Conservation (phyloP, 2,329 filamentous ascomycete genomes). For the Emydomyces testavorans region DNA sequence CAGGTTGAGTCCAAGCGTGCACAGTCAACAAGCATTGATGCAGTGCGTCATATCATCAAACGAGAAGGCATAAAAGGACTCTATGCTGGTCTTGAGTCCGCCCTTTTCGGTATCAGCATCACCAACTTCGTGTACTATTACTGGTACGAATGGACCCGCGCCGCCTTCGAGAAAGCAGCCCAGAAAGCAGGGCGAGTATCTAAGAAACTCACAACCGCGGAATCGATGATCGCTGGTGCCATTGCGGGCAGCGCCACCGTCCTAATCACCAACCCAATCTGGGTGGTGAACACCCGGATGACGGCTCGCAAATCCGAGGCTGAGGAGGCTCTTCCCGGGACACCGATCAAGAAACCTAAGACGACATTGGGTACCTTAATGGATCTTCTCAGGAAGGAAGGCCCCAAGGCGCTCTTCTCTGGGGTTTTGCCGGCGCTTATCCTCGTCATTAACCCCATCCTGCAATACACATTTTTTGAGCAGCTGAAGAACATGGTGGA, state of each 20-base stretch:
- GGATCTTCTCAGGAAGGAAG: slow-evolving; percentile 70
- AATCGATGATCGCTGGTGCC: slow-evolving; percentile 91
- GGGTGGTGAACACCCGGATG: slow-evolving; percentile 98
- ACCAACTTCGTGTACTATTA: slow-evolving; percentile 99
- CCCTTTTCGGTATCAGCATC: slow-evolving; percentile 91
- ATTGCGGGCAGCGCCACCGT: slow-evolving; percentile 90
- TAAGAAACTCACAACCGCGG: slow-evolving; percentile 76
- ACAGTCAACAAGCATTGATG: slow-evolving; percentile 70
- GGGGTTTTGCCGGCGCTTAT: slow-evolving; percentile 88
- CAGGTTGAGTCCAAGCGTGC: slow-evolving; percentile 95
- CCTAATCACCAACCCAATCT: slow-evolving; percentile 94
- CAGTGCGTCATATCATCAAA: slow-evolving; percentile 74
- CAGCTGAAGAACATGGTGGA: slow-evolving; percentile 90
- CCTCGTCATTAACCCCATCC: slow-evolving; percentile 92
- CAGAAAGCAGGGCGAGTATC: slow-evolving; percentile 58
- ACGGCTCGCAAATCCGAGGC: slow-evolving; percentile 66
- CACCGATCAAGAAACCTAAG: slow-evolving; percentile 42
- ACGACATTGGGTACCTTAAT: slow-evolving; percentile 73
- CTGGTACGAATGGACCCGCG: slow-evolving; percentile 95
- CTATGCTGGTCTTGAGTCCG: slow-evolving; percentile 86
- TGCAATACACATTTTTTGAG: slow-evolving; percentile 98
- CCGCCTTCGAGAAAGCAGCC: slow-evolving; percentile 68
- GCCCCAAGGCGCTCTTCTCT: slow-evolving; percentile 71
- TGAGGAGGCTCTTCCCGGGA: slow-evolving; percentile 31
- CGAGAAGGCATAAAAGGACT: slow-evolving; percentile 82